Evolutionary conservation across 306 rosid species (phyloP).

Genomic region (Biancaea sappan): DNA sequence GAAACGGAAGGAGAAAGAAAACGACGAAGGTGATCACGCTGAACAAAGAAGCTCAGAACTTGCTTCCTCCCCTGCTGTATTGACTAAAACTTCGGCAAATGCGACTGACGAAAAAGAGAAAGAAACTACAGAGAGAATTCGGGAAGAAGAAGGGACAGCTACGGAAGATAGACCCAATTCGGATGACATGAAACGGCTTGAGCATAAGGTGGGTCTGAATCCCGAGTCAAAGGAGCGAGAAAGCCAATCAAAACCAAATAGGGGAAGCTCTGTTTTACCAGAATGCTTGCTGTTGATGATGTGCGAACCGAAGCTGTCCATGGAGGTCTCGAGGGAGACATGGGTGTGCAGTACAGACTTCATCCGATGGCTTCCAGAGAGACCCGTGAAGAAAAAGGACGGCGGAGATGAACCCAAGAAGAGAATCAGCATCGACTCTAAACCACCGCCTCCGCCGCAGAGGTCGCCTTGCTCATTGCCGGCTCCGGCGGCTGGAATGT

Average conservation of each 20-base stretch:
- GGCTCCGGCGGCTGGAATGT: slow-evolving; percentile 39
- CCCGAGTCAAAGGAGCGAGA: slow-evolving; percentile 43
- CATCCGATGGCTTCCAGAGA: slow-evolving; percentile 74
- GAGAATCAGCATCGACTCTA: slow-evolving; percentile 33
- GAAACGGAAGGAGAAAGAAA: background rate
- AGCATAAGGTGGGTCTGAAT: background rate
- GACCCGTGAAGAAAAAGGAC: slow-evolving; percentile 39
- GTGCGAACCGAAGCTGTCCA: slow-evolving; percentile 96
- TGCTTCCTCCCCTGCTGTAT: slow-evolving; percentile 24
- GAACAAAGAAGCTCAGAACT: slow-evolving; percentile 28
- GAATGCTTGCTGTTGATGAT: slow-evolving; percentile 93
- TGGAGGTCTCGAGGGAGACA: slow-evolving; percentile 96
- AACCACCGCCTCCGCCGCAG: slow-evolving; percentile 43
- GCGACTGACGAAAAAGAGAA: slow-evolving; percentile 38
- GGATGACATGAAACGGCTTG: slow-evolving; percentile 10
- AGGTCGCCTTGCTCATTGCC: slow-evolving; percentile 83
- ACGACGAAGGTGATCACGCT: slow-evolving; percentile 14
- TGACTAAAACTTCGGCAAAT: slow-evolving; percentile 19
- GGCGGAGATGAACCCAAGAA: slow-evolving; percentile 43
- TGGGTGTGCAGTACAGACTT: slow-evolving; percentile 94
- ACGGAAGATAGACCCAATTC: slow-evolving; percentile 36
- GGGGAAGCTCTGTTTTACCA: slow-evolving; percentile 48
- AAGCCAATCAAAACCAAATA: slow-evolving; percentile 31
- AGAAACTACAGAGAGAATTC: slow-evolving; percentile 6
- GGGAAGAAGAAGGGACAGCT: slow-evolving; percentile 34